Evolutionary conservation across 2,329 filamentous ascomycete species (phyloP), one percentile per base, ranked within the genome.

Genomic region (Sporothrix schenckii): DNA sequence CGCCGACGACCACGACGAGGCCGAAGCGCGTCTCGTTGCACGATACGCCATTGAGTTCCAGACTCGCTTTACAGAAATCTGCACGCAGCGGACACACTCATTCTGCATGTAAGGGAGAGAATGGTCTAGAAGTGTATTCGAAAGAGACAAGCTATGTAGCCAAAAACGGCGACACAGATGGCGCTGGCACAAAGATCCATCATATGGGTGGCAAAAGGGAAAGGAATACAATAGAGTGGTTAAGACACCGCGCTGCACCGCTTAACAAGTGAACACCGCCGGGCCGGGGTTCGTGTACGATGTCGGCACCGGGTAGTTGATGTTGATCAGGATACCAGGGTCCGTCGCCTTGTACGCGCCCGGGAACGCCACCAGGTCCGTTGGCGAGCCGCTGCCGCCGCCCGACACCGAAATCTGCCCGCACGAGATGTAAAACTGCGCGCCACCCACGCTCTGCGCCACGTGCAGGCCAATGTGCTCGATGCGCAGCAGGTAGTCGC

Each of bases 401-500:
- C 76, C 75, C 1, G 72, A 69, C 11, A 78, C 73, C 21, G 73
- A 74, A 41, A 78, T 68, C 68, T 78, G 76, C 7, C 73, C 76
- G 53, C 77, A 78, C 14, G 73, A 72, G 10, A 75, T 73, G 66
- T 77, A 78, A 54, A 77, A 76, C 72, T 78, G 76, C 16, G 77
- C 77, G 10, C 75, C 76, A 47, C 75, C 74, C 10, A 73, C 72
- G 24, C 52, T 71, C 34, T 75, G 72, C 2, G 77, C 76, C 4
- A 72, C 72, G 61, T 79, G 77, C 41, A 79, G 71, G 27, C 74
- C 77, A 14, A 79, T 71, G 66, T 78, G 77, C 68, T 78, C 77
- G 30, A 75, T 76, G 11, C 77, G 74, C 52, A 78, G 72, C 39
- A 78, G 74, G 70, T 78, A 78, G 69, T 78, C 76, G 44, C 77